A percentile compares a stretch with the other conserved stretches of the same genome.
phyloP scores from a whole-genome alignment of 108 stramenopile genomes.

The Pseudonitzschia multiseries region DNA sequence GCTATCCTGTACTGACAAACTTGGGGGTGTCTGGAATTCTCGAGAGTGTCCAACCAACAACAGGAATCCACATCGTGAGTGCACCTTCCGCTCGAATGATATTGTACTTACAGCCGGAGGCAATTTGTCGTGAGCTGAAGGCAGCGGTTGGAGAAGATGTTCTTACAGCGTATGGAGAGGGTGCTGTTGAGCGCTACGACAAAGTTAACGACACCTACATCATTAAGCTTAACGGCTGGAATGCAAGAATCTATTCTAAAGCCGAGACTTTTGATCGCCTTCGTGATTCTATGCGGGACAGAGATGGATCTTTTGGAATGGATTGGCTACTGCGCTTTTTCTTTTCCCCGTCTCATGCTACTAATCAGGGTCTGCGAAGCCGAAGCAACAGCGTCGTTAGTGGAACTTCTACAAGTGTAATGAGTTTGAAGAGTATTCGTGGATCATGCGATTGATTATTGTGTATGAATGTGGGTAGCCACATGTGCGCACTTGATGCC shows the following conservation, averaged over 20 bases:
- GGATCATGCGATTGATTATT: not conserved
- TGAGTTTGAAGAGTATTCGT: slow-evolving; percentile 10
- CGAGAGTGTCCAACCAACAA: slow-evolving; percentile 84
- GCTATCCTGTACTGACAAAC: slow-evolving; percentile 80
- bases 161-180: slow-evolving; percentile 83
- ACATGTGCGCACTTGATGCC: not conserved
- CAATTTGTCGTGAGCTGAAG: slow-evolving; percentile 75
- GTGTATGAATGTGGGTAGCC: not conserved
- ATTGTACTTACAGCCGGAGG: slow-evolving; percentile 85
- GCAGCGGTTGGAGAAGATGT: slow-evolving; percentile 88
- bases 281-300: slow-evolving; percentile 70
- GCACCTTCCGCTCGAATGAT: slow-evolving; percentile 66
- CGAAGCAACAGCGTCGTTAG: slow-evolving; percentile 80
- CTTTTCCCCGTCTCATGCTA: slow-evolving; percentile 46
- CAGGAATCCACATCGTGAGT: slow-evolving; percentile 89
- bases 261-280: slow-evolving; percentile 81
- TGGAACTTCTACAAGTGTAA: slow-evolving; percentile 25
- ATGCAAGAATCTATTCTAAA: slow-evolving; percentile 70
- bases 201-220: slow-evolving; percentile 60
- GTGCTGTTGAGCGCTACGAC: slow-evolving; percentile 68
- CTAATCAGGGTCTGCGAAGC: slow-evolving; percentile 49
- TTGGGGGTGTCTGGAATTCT: slow-evolving; percentile 78
- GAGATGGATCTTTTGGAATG: slow-evolving; percentile 71
- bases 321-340: slow-evolving; percentile 80
- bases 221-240: slow-evolving; percentile 70